These are phyloP conservation scores for rapeseed (Brassica napus) DNA, from an alignment of 345 rosid genomes.

Conservation along the genomic window DNA sequence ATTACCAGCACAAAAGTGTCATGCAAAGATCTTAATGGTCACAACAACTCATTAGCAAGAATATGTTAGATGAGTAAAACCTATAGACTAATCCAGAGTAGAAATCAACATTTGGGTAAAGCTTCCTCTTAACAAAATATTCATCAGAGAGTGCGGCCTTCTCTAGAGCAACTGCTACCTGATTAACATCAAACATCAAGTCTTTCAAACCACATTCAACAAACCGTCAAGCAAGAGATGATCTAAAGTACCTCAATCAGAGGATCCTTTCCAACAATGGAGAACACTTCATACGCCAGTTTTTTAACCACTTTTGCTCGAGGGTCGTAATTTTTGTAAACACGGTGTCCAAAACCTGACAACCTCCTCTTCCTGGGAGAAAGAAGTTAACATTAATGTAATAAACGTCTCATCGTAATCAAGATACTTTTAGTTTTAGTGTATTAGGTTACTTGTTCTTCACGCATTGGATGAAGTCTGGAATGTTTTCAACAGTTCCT, in stretches of 20 bases:
- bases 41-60: background rate
- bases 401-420: background rate
- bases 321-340: conserved; percentile 97
- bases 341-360: conserved; percentile 99
- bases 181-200: conserved; percentile 29
- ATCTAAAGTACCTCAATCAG: conserved; percentile 73
- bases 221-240: conserved; percentile 3
- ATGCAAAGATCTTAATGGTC: background rate
- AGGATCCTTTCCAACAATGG: conserved; percentile 96
- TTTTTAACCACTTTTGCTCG: conserved; percentile 89
- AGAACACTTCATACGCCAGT: conserved; percentile 92
- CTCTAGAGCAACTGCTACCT: conserved; percentile 96
- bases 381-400: background rate
- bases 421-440: background rate
- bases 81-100: conserved; percentile 96
- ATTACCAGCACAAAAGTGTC: conserved; percentile 1
- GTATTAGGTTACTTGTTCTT: conserved; percentile 61
- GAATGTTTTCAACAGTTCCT: conserved; percentile 85
- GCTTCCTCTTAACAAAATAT: conserved; percentile 82
- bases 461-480: conserved; percentile 79
- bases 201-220: background rate
- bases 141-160: conserved; percentile 92
- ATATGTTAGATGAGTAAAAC: conserved; percentile 25
- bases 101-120: conserved; percentile 98
- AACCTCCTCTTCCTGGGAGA: conserved; percentile 76